These are phyloP conservation scores for Keithomyces neogunnii DNA, from an alignment of 2,329 filamentous ascomycete genomes.

Conservation along the genomic window DNA sequence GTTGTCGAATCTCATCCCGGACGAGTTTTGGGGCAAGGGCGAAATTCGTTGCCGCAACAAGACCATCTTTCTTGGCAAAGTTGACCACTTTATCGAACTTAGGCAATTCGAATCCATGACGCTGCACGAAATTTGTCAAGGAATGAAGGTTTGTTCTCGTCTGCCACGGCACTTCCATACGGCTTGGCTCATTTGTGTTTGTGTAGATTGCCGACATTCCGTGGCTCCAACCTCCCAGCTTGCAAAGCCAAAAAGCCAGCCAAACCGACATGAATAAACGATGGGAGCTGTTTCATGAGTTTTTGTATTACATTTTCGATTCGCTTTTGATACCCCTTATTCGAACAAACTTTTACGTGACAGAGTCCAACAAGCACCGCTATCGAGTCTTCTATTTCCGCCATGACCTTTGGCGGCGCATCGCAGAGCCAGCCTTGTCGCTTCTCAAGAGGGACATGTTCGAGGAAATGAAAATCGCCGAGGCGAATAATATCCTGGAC, in stretches of 20 bases:
- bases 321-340: slow-evolving; percentile 83
- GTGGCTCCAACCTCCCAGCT: slow-evolving; percentile 60
- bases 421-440: slow-evolving; percentile 65
- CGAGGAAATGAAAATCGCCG: slow-evolving; percentile 58
- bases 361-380: slow-evolving; percentile 73
- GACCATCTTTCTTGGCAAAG: slow-evolving; percentile 48
- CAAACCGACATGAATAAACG: slow-evolving; percentile 68
- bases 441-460: slow-evolving; percentile 66
- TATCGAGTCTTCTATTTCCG: slow-evolving; percentile 88
- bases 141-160: slow-evolving; percentile 57
- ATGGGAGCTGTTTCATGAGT: slow-evolving; percentile 69
- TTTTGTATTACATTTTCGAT: slow-evolving; percentile 89
- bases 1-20: slow-evolving; percentile 63
- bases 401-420: slow-evolving; percentile 78
- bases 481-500: slow-evolving; percentile 49
- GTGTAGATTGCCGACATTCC: slow-evolving; percentile 54
- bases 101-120: slow-evolving; percentile 75
- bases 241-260: slow-evolving; percentile 48
- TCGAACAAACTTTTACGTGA: slow-evolving; percentile 85
- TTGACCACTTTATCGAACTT: slow-evolving; percentile 72
- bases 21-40: slow-evolving; percentile 62
- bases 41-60: slow-evolving; percentile 51
- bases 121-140: slow-evolving; percentile 69
- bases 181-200: background rate
- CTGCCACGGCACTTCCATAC: background rate